Percentiles rank a stretch among this genome's conserved stretches.
Evolutionary conservation across 495 filamentous ascomycete genomes (phyloP).

Genomic region (Haplographium delicatum): DNA sequence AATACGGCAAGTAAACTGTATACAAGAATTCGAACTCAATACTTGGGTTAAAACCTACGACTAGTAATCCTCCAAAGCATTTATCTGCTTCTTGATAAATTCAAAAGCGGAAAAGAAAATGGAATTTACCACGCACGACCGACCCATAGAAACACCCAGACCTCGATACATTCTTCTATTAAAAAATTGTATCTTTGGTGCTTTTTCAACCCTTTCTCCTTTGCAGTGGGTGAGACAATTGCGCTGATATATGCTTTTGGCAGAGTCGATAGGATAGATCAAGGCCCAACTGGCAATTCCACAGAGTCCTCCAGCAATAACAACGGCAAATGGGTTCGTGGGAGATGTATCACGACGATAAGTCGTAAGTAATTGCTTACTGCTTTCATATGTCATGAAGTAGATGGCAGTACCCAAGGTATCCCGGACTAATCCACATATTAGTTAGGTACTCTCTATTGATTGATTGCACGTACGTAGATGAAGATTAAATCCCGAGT

Average conservation of each 20-base stretch:
- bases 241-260: conserved; percentile 77
- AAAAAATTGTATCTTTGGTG: conserved; percentile 68
- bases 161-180: conserved; percentile 69
- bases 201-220: conserved; percentile 45
- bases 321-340: conserved; percentile 66
- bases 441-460: no score
- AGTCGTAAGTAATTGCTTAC: conserved; percentile 78
- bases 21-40: conserved; percentile 2
- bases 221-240: conserved; percentile 67
- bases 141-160: conserved; percentile 71
- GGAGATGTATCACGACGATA: conserved; percentile 60
- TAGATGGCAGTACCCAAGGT: conserved; percentile 86
- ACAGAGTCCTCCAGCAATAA: conserved; percentile 70
- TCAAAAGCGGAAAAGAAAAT: conserved; percentile 79
- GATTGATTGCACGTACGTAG: conserved; percentile 49
- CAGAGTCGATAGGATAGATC: conserved; percentile 79
- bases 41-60: not conserved
- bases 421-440: conserved; percentile 61
- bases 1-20: conserved; percentile 3
- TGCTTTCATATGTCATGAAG: conserved; percentile 86
- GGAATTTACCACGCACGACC: conserved; percentile 68
- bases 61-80: conserved; percentile 26
- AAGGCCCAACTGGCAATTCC: conserved; percentile 77
- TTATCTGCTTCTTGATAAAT: conserved; percentile 59
- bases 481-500: conserved; percentile 82